Percentiles rank a stretch among this genome's conserved stretches.
Evolutionary conservation across 768 basidiomycete species (phyloP).

Genomic region (Agrocybe pediades): DNA sequence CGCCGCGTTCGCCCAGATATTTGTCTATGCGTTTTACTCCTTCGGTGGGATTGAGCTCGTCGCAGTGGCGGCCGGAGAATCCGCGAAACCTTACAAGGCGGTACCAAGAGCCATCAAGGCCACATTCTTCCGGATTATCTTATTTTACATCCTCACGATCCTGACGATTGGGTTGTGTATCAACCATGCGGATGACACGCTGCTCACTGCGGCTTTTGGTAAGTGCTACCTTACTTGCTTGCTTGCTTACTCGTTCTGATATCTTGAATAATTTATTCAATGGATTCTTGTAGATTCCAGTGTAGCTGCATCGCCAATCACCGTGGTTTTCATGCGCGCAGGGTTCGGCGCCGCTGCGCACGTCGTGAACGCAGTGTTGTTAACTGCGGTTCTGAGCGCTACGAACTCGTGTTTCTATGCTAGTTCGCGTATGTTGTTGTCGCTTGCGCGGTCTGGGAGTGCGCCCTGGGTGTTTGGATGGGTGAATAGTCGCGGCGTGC

Average conservation of each 20-base stretch:
- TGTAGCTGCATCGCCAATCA: slow-evolving; percentile 62
- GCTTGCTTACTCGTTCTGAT: background rate
- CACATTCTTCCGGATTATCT: slow-evolving; percentile 64
- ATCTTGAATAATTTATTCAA: background rate
- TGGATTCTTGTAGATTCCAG: slow-evolving; percentile 36
- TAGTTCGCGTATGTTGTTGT: slow-evolving; percentile 59
- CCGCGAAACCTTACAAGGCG: slow-evolving; percentile 59
- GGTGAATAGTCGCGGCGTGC: slow-evolving; percentile 66
- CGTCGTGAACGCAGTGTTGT: slow-evolving; percentile 66
- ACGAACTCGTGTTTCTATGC: slow-evolving; percentile 69
- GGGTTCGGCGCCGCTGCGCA: slow-evolving; percentile 64
- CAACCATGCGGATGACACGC: slow-evolving; percentile 56
- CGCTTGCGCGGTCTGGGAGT: slow-evolving; percentile 64
- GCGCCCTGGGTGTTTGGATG: slow-evolving; percentile 67
- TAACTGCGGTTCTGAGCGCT: slow-evolving; percentile 67
- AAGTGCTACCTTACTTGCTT: slow-evolving; percentile 14
- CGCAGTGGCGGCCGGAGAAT: slow-evolving; percentile 73
- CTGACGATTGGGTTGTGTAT: slow-evolving; percentile 68
- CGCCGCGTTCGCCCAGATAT: slow-evolving; percentile 53
- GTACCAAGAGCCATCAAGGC: slow-evolving; percentile 68
- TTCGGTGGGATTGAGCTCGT: slow-evolving; percentile 73
- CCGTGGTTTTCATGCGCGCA: slow-evolving; percentile 63
- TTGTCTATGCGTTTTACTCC: slow-evolving; percentile 73
- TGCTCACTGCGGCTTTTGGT: slow-evolving; percentile 49
- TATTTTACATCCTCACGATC: slow-evolving; percentile 68